Percentiles rank a stretch among this genome's conserved stretches.
Conservation (phyloP, 768 basidiomycete genomes). For the Pisolithus albus region DNA sequence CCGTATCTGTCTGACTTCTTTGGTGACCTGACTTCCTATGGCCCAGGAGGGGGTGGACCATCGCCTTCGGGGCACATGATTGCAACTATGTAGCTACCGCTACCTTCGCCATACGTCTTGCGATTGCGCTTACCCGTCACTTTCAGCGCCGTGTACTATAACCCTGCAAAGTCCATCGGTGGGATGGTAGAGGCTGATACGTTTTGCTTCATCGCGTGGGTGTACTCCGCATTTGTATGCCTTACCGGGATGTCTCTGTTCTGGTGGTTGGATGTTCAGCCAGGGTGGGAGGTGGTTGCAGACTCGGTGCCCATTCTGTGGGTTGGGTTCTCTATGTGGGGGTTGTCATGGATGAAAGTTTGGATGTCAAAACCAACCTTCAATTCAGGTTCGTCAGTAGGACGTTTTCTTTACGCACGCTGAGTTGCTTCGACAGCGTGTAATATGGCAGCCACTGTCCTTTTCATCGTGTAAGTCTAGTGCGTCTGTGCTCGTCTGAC, state of each 20-base stretch:
- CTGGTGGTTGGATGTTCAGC: conserved; percentile 66
- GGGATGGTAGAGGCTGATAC: conserved; percentile 89
- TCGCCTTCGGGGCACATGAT: conserved; percentile 86
- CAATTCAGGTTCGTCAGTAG: conserved; percentile 60
- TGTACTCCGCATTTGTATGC: conserved; percentile 68
- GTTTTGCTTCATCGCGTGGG: conserved; percentile 64
- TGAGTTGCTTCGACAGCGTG: conserved; percentile 43
- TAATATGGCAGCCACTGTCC: conserved; percentile 76
- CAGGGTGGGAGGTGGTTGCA: conserved; percentile 68
- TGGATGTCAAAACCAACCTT: conserved; percentile 88
- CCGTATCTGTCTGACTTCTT: conserved; percentile 66
- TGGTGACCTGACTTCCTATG: conserved; percentile 49
- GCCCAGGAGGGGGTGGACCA: conserved; percentile 43
- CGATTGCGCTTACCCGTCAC: not conserved
- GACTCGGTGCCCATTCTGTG: conserved; percentile 70
- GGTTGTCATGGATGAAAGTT: conserved; percentile 85
- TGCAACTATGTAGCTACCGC: conserved; percentile 65
- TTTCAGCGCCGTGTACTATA: conserved; percentile 74
- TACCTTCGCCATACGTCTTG: not conserved
- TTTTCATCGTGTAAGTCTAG: conserved; percentile 67
- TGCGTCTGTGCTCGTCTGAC: not conserved
- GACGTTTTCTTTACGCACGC: not conserved
- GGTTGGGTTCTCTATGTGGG: conserved; percentile 78
- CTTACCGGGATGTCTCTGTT: conserved; percentile 72
- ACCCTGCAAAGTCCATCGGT: conserved; percentile 89